Conservation (phyloP, 2,329 filamentous ascomycete genomes). For the Aureobasidium pullulans region DNA sequence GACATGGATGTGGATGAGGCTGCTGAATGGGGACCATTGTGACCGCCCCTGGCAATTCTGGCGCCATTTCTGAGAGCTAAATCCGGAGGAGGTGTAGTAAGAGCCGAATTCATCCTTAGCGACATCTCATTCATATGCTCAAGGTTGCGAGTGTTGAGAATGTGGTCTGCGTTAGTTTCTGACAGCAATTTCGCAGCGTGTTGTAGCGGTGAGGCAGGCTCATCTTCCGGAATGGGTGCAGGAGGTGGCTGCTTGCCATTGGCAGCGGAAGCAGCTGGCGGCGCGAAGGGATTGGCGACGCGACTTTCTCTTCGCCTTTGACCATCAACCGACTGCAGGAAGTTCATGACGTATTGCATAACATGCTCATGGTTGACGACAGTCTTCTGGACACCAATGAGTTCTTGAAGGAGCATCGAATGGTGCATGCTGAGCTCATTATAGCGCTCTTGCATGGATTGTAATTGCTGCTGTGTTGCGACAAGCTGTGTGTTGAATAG, state of each 20-base stretch:
- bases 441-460: conserved; percentile 77
- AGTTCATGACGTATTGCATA: conserved; percentile 64
- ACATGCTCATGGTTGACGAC: conserved; percentile 65
- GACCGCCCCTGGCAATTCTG: conserved; percentile 37
- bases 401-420: conserved; percentile 56
- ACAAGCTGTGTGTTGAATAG: conserved; percentile 81
- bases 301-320: conserved; percentile 57
- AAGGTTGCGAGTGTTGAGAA: conserved; percentile 56
- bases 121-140: conserved; percentile 57
- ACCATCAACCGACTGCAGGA: conserved; percentile 57
- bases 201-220: conserved; percentile 61
- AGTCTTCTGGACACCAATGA: conserved; percentile 60
- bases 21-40: conserved; percentile 36
- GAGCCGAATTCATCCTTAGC: conserved; percentile 46
- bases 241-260: conserved; percentile 31
- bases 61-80: conserved; percentile 37
- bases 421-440: conserved; percentile 66
- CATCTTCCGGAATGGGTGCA: conserved; percentile 40
- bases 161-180: conserved; percentile 58
- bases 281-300: conserved; percentile 32
- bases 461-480: conserved; percentile 87
- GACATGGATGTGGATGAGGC: conserved; percentile 46
- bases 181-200: conserved; percentile 59
- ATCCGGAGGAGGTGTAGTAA: conserved; percentile 52
- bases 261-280: conserved; percentile 21